These are phyloP conservation scores for Diutina siamensis DNA, from an alignment of 1,139 yeast species.

Conservation along the genomic window DNA sequence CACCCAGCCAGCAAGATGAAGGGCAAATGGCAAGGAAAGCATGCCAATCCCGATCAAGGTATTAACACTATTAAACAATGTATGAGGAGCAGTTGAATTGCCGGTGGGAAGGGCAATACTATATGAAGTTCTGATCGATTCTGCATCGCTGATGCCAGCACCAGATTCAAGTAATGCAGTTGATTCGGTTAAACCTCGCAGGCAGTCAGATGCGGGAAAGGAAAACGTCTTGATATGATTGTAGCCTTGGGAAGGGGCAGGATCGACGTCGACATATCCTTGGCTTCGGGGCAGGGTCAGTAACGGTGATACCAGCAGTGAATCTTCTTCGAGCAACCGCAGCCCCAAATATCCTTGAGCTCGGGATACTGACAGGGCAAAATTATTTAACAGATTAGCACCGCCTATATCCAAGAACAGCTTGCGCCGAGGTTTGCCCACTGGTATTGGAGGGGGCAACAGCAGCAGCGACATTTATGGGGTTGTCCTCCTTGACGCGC, in stretches of 20 bases:
- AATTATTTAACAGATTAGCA: slow-evolving; percentile 59
- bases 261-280: neutral
- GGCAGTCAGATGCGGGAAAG: neutral
- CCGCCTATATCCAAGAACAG: slow-evolving; percentile 37
- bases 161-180: neutral
- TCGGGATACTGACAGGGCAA: slow-evolving; percentile 68
- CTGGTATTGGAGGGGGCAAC: neutral
- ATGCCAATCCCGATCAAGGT: slow-evolving; percentile 81
- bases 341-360: slow-evolving; percentile 50
- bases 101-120: slow-evolving; percentile 1
- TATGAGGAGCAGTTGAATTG: slow-evolving; percentile 59
- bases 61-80: slow-evolving; percentile 78
- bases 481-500: no score
- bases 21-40: slow-evolving; percentile 71
- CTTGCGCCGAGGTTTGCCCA: slow-evolving; percentile 13
- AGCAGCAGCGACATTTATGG: neutral
- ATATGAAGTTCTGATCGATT: neutral
- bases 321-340: slow-evolving; percentile 13
- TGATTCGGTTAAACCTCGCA: neutral
- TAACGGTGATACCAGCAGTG: neutral
- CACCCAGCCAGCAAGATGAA: slow-evolving; percentile 73
- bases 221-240: slow-evolving; percentile 1
- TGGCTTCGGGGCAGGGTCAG: neutral
- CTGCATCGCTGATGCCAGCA: neutral
- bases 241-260: neutral